These are phyloP conservation scores for Glycyrrhiza uralensis DNA, from an alignment of 306 rosid genomes.

Conservation along the genomic window DNA sequence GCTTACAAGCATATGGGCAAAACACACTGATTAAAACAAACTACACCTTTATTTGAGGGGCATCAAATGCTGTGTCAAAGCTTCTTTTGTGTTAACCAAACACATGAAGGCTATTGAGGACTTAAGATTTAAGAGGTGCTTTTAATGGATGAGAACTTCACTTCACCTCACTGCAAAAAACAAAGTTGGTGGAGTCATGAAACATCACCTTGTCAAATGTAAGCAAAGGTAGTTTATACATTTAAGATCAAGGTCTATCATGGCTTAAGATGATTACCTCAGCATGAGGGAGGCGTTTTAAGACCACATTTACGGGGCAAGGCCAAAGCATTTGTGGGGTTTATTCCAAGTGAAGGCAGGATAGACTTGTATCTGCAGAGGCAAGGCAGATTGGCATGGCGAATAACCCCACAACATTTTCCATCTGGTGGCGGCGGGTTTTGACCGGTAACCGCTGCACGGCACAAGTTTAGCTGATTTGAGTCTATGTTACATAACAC, in stretches of 20 bases:
- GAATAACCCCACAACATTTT: slow-evolving; percentile 51
- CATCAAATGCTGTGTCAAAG: slow-evolving; percentile 5
- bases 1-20: background rate
- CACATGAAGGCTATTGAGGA: slow-evolving; percentile 1
- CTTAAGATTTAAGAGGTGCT: background rate
- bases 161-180: slow-evolving; percentile 27
- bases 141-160: background rate
- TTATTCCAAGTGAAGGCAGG: slow-evolving; percentile 37
- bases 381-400: slow-evolving; percentile 45
- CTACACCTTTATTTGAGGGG: slow-evolving; percentile 18
- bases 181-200: background rate
- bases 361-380: slow-evolving; percentile 45
- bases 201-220: background rate
- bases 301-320: slow-evolving; percentile 64
- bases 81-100: slow-evolving; percentile 2
- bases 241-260: background rate
- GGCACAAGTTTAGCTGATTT: slow-evolving; percentile 33
- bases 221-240: background rate
- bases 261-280: slow-evolving; percentile 29
- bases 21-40: background rate
- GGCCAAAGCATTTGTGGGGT: slow-evolving; percentile 46
- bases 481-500: slow-evolving; percentile 44
- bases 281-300: slow-evolving; percentile 24
- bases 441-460: slow-evolving; percentile 42
- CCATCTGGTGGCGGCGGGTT: slow-evolving; percentile 40